Evolutionary conservation across 208 protist species (phyloP).

Genomic region (Angomonas deanei): DNA sequence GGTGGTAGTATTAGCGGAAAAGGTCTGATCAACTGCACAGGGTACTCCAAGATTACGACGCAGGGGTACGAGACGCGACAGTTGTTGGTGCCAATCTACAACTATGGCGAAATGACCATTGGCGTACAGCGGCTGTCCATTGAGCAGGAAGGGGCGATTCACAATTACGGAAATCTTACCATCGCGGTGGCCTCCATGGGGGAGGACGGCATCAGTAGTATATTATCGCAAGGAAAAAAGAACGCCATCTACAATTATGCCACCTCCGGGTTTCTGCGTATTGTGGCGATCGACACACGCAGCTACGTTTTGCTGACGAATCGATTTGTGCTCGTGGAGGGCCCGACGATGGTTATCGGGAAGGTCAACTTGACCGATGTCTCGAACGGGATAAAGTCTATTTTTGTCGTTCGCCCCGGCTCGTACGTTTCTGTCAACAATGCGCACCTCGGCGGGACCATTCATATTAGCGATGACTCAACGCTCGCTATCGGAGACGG

Average conservation of each 20-base stretch:
- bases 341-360: conserved; percentile 39
- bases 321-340: conserved; percentile 46
- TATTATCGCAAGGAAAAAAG: conserved; percentile 32
- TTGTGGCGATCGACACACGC: conserved; percentile 47
- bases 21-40: conserved; percentile 59
- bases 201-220: conserved; percentile 49
- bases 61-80: conserved; percentile 57
- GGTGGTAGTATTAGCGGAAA: conserved; percentile 66
- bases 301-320: conserved; percentile 44
- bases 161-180: conserved; percentile 78
- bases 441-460: conserved; percentile 22
- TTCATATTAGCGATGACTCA: conserved; percentile 37
- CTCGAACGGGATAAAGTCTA: conserved; percentile 19
- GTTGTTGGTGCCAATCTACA: conserved; percentile 52
- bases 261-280: conserved; percentile 35
- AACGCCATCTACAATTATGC: conserved; percentile 61
- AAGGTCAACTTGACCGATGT: conserved; percentile 52
- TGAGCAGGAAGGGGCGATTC: conserved; percentile 51
- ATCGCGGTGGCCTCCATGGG: conserved; percentile 54
- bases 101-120: conserved; percentile 80
- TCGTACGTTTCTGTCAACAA: conserved; percentile 33
- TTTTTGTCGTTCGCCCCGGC: conserved; percentile 26
- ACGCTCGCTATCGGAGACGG: conserved; percentile 36
- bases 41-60: conserved; percentile 52
- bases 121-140: conserved; percentile 62